Evolutionary conservation across 768 basidiomycete genomes (phyloP), one percentile per base, ranked within the genome.

Genomic region (Nidula microcarpa): DNA sequence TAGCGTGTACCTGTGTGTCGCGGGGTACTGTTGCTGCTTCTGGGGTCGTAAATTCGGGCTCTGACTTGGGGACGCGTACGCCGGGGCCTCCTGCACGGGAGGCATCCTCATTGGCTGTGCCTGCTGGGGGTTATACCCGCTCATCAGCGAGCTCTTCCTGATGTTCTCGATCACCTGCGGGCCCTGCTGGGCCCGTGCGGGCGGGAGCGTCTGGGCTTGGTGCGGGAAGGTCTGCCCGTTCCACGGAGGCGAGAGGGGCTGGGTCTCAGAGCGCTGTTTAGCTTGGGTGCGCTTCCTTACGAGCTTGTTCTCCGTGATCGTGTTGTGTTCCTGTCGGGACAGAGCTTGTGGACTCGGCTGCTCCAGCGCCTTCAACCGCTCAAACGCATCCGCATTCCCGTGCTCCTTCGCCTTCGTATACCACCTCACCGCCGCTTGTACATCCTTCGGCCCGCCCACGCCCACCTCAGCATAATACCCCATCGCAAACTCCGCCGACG

Each of bases 381-480:
- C 84, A 2, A 68, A 61, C 0, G 96, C 96, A 61, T 98, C 96
- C 1, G 76, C 57, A 63, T 96, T 96, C 1, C 87, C 88, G 51
- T 91, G 86, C 17, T 82, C 74, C 16, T 84, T 73, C 0, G 95
- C 94, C 64, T 76, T 71, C 32, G 72, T 69, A 67, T 98, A 98
- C 94, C 94, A 98, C 63, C 70, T 79, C 53, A 75, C 72, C 1
- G 94, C 91, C 6, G 74, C 73, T 0, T 77, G 78, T 36, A 91
- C 51, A 62, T 89, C 80, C 62, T 80, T 83, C 8, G 64, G 47
- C 0, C 87, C 84, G 0, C 93, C 94, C 5, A 98, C 88, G 1
- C 96, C 96, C 1, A 98, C 89, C 67, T 98, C 95, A 36, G 78
- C 79, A 65, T 96, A 98, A 65, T 98, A 98, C 1, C 95, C 96